Conservation (phyloP, 306 rosid genomes). For the Cercis canadensis region DNA sequence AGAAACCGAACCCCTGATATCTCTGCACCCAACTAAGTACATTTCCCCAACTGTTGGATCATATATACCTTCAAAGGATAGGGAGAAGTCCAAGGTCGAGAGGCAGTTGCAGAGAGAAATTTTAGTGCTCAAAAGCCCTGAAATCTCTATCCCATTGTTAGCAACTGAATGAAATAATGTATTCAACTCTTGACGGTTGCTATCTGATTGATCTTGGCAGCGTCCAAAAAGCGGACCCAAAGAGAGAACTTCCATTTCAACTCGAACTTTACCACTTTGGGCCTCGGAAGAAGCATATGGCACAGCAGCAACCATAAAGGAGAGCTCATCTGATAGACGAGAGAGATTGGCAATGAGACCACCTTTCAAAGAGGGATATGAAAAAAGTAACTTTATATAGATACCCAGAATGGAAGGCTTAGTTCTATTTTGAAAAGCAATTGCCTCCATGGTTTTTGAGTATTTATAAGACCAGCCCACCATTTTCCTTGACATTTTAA, state of each 20-base stretch:
- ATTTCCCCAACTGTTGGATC: background rate
- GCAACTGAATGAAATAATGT: background rate
- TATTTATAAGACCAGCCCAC: background rate
- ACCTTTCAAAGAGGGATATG: background rate
- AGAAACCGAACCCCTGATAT: background rate
- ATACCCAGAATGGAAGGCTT: background rate
- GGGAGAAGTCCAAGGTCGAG: background rate
- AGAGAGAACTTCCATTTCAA: background rate
- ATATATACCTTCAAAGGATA: background rate
- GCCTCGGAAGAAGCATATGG: background rate
- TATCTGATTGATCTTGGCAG: background rate
- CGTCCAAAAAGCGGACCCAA: background rate
- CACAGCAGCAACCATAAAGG: background rate
- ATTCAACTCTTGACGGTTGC: background rate
- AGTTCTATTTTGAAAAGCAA: background rate
- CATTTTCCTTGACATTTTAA: background rate
- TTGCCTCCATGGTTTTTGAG: background rate
- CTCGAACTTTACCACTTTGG: background rate
- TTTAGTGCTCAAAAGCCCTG: background rate
- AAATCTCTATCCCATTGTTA: background rate
- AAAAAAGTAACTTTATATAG: background rate
- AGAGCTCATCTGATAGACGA: background rate
- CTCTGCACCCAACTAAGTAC: background rate
- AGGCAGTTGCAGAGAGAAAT: background rate
- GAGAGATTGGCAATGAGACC: background rate